phyloP scores from a whole-genome alignment of 257 asterid species.

The Fraxinus pennsylvanica region DNA sequence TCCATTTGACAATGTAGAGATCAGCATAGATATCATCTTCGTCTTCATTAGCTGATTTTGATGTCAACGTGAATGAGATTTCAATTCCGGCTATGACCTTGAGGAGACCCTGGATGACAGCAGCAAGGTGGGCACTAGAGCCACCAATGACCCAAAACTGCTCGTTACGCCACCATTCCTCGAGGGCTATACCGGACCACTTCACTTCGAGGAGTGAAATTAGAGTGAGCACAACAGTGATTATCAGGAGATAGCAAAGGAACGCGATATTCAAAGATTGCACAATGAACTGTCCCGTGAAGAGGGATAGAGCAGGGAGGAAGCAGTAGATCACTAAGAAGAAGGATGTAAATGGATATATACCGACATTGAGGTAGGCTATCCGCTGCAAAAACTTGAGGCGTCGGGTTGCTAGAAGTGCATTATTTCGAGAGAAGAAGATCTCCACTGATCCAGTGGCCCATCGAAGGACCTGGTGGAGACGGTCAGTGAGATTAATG shows the following conservation, averaged over 20 bases:
- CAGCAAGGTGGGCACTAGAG: constrained; percentile 79
- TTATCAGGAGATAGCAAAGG: constrained; percentile 65
- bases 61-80: constrained; percentile 77
- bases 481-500: constrained; percentile 87
- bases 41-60: constrained; percentile 71
- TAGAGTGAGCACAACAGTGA: constrained; percentile 58
- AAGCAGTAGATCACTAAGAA: constrained; percentile 82
- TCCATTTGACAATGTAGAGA: constrained; percentile 78
- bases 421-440: constrained; percentile 88
- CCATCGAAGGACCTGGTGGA: constrained; percentile 98
- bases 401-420: constrained; percentile 68
- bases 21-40: constrained; percentile 81
- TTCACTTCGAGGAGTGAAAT: constrained; percentile 89
- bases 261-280: constrained; percentile 54
- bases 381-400: constrained; percentile 88
- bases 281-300: constrained; percentile 88
- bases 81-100: constrained; percentile 88
- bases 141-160: constrained; percentile 98
- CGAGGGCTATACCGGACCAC: constrained; percentile 90
- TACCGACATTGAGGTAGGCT: constrained; percentile 91
- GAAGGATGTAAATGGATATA: constrained; percentile 92
- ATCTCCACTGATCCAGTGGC: constrained; percentile 98
- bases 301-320: constrained; percentile 88
- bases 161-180: constrained; percentile 95
- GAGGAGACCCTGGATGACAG: constrained; percentile 83